Base-by-base conservation (phyloP, 2,329 filamentous ascomycete genomes). In the Diplocarpon rosae region DNA sequence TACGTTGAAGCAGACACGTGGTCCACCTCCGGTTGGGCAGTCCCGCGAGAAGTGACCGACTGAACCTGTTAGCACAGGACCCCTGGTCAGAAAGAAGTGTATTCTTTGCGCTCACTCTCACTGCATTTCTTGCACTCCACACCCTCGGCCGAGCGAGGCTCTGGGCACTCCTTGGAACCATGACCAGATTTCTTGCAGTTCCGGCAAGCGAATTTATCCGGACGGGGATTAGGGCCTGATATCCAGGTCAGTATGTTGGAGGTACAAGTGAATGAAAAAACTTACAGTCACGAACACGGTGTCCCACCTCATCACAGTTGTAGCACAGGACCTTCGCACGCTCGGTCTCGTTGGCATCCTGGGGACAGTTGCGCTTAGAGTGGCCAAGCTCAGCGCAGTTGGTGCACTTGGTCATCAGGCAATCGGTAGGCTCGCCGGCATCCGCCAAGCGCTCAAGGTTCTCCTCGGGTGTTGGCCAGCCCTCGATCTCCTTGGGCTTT, bases 281-380 rank as follows among this genome's bases (percentile, higher is more conserved):
- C 73, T 63, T 56, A 78, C 83, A 87, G 53, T 87, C 80, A 41
- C 82, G 77, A 41, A 80, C 65, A 46, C 81, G 79, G 56, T 86
- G 82, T 9, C 80, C 81, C 20, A 69, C 63, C 32, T 71, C 69
- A 3, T 71, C 65, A 52, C 83, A 86, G 64, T 85, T 81, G 65
- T 68, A 73, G 60, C 83, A 87, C 37, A 67, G 69, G 39, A 83
- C 71, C 15, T 66, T 63, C 31, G 69, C 55, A 12, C 62, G 56
- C 33, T 71, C 64, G 17, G 58, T 63, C 56, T 80, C 76, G 0
- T 60, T 48, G 51, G 68, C 70, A 50, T 83, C 79, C 57, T 78
- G 61, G 2, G 71, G 67, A 58, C 83, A 87, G 40, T 63, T 59
- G 62, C 76, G 80, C n/a, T 66, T 55, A 24, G 65, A 69, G 50